These are phyloP conservation scores for Ceratocystis cubensis DNA, from an alignment of 2,329 filamentous ascomycete genomes.

Conservation along the genomic window DNA sequence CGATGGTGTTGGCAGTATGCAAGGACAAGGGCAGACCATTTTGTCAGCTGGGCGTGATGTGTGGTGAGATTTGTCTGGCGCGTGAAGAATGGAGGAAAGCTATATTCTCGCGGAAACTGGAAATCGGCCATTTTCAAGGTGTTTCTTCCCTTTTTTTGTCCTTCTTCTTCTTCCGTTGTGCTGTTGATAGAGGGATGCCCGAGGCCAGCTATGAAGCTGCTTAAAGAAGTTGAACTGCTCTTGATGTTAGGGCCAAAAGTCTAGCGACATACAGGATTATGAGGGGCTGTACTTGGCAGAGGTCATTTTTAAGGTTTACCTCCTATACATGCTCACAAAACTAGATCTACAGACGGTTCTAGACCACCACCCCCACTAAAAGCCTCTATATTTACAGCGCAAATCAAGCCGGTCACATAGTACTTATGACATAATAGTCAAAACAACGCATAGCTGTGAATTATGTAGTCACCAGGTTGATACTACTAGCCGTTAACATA, in stretches of 20 bases:
- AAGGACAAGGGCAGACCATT: conserved; percentile 79
- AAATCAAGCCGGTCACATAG: not conserved
- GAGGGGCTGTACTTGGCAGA: not conserved
- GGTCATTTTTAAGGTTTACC: no score
- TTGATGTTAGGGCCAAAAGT: not conserved
- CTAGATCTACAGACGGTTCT: no score
- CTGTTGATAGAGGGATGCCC: no score
- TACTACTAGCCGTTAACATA: not conserved
- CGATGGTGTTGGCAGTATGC: conserved; percentile 69
- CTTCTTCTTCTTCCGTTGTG: no score
- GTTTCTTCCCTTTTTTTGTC: not conserved
- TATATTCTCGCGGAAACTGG: conserved; percentile 51
- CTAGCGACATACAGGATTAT: not conserved
- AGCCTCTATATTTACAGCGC: not conserved
- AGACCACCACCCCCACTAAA: not conserved
- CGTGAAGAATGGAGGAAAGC: conserved; percentile 78
- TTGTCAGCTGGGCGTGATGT: conserved; percentile 60
- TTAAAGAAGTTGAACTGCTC: not conserved
- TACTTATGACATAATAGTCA: not conserved
- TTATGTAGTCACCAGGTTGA: conserved; percentile 4
- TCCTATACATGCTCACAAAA: no score
- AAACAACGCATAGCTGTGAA: conserved; percentile 5
- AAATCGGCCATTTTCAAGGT: conserved; percentile 29
- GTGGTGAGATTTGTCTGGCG: conserved; percentile 63
- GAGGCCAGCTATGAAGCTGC: not conserved